Base-by-base conservation (phyloP, 2,329 filamentous ascomycete species). In the Monosporascus sp. region DNA sequence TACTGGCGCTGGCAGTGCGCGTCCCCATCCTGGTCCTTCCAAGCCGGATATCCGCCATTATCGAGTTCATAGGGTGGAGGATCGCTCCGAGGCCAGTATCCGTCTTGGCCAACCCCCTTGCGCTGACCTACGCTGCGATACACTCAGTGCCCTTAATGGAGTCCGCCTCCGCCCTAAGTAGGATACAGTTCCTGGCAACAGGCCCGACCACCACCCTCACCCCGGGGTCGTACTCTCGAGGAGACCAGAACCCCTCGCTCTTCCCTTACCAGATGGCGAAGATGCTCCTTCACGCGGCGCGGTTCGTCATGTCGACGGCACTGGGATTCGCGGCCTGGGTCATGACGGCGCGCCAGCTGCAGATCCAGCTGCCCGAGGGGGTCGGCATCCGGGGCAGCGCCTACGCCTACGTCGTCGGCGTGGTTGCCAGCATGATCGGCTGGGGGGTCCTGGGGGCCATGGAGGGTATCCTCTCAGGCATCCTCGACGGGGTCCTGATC, bases 281-380 rank as follows among this genome's bases (percentile, higher is more conserved):
- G 70, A 80, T 97, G 27, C 81, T 99, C 7, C 82, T 99, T 3
- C 90, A 97, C 62, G 90, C 93, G 3, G 94, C 91, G 1, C 85
- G 93, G 18, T 89, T 93, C 67, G 88, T 97, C 65, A 96, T 97
- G 83, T 90, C 90, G 0, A 84, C 92, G 47, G 89, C 86, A 0
- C 81, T 99, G 31, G 93, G 93, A 1, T 96, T 97, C 65, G 92
- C 89, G 4, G 93, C 90, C n/a, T 99, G 94, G 94, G 90, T 97
- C 8, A 88, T 90, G 47, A 96, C 92, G 37, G 92, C 94, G 11
- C 86, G 90, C 57, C 86, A 88, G 70, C 76, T 97, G 4, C 77
- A 80, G 50, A 76, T 94, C 20, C 76, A 73, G 65, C 73, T 74
- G 55, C 85, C 70, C 53, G 79, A 76, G 39, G 78, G 78, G 2